phyloP scores from a whole-genome alignment of 345 rosid species.

The Salix koriyanagi region DNA sequence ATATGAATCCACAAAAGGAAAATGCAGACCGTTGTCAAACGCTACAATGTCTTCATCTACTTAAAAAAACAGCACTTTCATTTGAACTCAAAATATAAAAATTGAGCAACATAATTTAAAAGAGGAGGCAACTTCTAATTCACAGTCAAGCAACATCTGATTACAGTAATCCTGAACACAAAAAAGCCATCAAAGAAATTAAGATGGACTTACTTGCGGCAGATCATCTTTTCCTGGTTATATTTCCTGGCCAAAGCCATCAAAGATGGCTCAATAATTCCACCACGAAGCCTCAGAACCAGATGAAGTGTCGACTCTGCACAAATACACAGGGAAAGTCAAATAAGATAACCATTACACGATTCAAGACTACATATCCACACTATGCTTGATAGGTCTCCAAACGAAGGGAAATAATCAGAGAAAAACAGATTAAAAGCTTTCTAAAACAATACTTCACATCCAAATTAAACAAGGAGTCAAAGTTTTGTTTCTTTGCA shows the following conservation, averaged over 20 bases:
- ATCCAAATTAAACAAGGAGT: background rate
- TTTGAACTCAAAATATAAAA: background rate
- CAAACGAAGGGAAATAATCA: too few species aligned
- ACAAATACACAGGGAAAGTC: background rate
- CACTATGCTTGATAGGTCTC: background rate
- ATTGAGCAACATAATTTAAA: too few species aligned
- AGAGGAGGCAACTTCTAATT: too few species aligned
- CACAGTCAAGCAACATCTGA: too few species aligned
- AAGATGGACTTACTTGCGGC: slow-evolving; percentile 66
- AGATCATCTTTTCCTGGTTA: slow-evolving; percentile 82
- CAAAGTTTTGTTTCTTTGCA: background rate
- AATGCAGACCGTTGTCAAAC: too few species aligned
- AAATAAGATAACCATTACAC: background rate
- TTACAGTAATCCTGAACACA: too few species aligned
- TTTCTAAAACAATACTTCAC: background rate
- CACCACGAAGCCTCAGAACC: slow-evolving; percentile 82
- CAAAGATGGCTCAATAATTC: slow-evolving; percentile 90
- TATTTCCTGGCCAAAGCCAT: slow-evolving; percentile 80
- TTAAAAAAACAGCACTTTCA: background rate
- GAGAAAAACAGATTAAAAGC: background rate
- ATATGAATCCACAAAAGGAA: too few species aligned
- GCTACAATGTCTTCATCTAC: too few species aligned
- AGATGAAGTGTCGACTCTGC: slow-evolving; percentile 82
- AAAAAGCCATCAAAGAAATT: background rate
- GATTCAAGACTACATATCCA: background rate